Base-by-base conservation (phyloP, 1,284 basidiomycete species). In the Puccinia novopanici region DNA sequence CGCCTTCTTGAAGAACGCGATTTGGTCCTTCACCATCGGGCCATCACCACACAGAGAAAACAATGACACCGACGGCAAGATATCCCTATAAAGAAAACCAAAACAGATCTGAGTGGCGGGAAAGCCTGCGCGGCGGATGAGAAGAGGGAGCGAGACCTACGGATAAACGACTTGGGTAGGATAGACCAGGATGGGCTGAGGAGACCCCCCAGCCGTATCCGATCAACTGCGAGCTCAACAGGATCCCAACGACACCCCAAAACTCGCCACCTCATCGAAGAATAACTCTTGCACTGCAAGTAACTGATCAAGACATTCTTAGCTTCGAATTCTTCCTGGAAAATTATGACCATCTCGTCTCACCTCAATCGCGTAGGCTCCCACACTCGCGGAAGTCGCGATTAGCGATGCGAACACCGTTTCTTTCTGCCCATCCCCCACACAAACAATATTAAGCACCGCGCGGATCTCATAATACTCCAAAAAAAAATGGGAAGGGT, bases 101-200 rank as follows among this genome's bases (percentile, higher is more conserved):
- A 42, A 34, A 17, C 19, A 34, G 34, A 34, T 34, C 2, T 34
- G 34, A 34, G 34, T 34, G 34, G 34, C 34, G 2, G 34, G 34
- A 34, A 34, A 34, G 4, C 34, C 34, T 34, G 4, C 34, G n/a
- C n/a, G n/a, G n/a, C n/a, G n/a, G n/a, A n/a, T n/a, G 15, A 45
- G 24, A 71, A 37, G 27, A 71, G 40, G 22, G 10, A 4, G 40
- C 6, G 4, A 37, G 42, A 45, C 78, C 55, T 65, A 80, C 78
- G 78, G 78, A 48, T 80, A 80, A 65, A 67, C 55, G 6, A 80
- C 71, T 65, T 80, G 57, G n/a, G 78, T 42, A 13, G 78, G 78
- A 68, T 74, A 80, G 45, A 80, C 78, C n/a, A 80, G 50, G 10
- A 80, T 73, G 22, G 78, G 78, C 27, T 80, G 78, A 80, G 30